These are phyloP conservation scores for Xylariales sp. DNA, from an alignment of 2,329 filamentous ascomycete species.

Conservation along the genomic window DNA sequence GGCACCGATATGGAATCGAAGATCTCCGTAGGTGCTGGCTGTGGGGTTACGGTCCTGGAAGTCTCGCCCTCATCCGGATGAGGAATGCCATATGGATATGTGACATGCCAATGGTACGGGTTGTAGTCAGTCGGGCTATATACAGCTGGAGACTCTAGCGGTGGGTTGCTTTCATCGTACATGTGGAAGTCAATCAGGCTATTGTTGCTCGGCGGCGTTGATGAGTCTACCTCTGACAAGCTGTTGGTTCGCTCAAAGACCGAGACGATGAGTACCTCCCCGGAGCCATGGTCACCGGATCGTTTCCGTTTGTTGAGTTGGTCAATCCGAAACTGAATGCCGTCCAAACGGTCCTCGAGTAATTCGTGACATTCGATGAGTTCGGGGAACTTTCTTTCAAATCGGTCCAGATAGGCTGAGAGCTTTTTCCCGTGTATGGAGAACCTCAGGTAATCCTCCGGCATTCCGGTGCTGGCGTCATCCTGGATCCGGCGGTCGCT, in stretches of 20 bases:
- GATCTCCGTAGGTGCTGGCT: slow-evolving; percentile 21
- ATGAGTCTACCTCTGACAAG: slow-evolving; percentile 41
- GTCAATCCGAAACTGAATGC: slow-evolving; percentile 38
- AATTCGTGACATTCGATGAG: slow-evolving; percentile 25
- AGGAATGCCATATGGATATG: slow-evolving; percentile 25
- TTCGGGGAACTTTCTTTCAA: slow-evolving; percentile 28
- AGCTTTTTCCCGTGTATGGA: slow-evolving; percentile 46
- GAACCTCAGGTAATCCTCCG: slow-evolving; percentile 50
- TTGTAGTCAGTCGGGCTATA: slow-evolving; percentile 24
- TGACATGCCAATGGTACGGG: slow-evolving; percentile 34
- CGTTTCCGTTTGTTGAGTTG: slow-evolving; percentile 35
- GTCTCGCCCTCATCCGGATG: slow-evolving; percentile 17
- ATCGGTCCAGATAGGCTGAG: slow-evolving; percentile 35
- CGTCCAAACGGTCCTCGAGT: slow-evolving; percentile 31
- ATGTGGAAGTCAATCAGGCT: slow-evolving; percentile 24
- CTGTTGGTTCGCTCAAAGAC: slow-evolving; percentile 48
- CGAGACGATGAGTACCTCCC: slow-evolving; percentile 31
- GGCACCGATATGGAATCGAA: slow-evolving; percentile 27
- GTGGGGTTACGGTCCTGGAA: slow-evolving; percentile 26
- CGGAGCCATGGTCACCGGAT: slow-evolving; percentile 30
- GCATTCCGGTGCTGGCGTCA: slow-evolving; percentile 36
- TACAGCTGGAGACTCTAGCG: slow-evolving; percentile 26
- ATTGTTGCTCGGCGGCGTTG: slow-evolving; percentile 32
- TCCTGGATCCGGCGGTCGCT: slow-evolving; percentile 39
- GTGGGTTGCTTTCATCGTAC: slow-evolving; percentile 21